Evolutionary conservation across 2,329 filamentous ascomycete species (phyloP).

Genomic region (Aspergillus quadrilineatus): DNA sequence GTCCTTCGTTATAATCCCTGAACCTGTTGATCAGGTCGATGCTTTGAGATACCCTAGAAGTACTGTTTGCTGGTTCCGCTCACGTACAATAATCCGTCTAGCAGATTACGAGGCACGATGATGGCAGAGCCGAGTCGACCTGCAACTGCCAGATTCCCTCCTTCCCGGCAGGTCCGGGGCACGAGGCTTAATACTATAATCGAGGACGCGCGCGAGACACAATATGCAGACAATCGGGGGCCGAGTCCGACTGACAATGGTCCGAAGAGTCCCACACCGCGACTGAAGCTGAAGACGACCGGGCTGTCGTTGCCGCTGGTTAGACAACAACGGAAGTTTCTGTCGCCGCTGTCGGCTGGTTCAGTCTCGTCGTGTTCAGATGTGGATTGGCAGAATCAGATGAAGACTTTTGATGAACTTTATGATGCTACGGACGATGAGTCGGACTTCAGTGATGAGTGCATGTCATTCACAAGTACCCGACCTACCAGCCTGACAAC

Average conservation of each 20-base stretch:
- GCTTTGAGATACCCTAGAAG: conserved; percentile 31
- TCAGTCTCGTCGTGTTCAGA: conserved; percentile 45
- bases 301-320: conserved; percentile 26
- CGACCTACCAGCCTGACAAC: conserved; percentile 51
- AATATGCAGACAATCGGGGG: conserved; percentile 21
- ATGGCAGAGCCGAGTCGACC: conserved; percentile 52
- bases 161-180: conserved; percentile 58
- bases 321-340: conserved; percentile 24
- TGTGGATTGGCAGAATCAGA: conserved; percentile 64
- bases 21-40: conserved; percentile 36
- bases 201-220: conserved; percentile 50
- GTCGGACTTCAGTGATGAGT: conserved; percentile 51
- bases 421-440: conserved; percentile 86
- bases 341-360: conserved; percentile 35
- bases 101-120: conserved; percentile 35
- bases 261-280: conserved; percentile 19
- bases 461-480: conserved; percentile 50
- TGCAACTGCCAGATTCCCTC: conserved; percentile 52
- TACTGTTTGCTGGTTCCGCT: conserved; percentile 11
- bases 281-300: conserved; percentile 38
- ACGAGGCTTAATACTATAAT: conserved; percentile 64
- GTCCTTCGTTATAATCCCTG: conserved; percentile 23
- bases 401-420: conserved; percentile 77
- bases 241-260: conserved; percentile 2
- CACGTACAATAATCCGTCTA: conserved; percentile 30